Percentiles rank a stretch among this genome's conserved stretches.
These are phyloP conservation scores for Paspalum notatum DNA, from an alignment of 176 grass and related monocot species.

Conservation along the genomic window DNA sequence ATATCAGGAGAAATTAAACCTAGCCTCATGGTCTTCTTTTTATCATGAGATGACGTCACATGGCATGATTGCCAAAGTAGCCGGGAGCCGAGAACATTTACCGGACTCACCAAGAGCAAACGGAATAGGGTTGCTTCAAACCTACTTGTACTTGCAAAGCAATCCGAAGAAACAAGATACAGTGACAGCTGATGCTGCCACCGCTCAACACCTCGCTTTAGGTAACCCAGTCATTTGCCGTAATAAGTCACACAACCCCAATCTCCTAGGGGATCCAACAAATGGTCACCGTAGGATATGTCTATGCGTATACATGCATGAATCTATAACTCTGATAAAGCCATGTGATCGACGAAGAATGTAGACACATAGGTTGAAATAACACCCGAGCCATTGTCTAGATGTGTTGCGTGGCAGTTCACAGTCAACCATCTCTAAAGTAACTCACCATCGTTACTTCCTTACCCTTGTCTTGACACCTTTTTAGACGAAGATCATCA, in stretches of 20 bases:
- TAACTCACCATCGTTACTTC: no score
- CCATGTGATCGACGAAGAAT: neutral
- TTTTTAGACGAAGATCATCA: no score
- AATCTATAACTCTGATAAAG: neutral
- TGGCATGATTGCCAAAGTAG: neutral
- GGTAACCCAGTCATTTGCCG: neutral
- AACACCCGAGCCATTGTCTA: neutral
- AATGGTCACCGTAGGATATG: neutral
- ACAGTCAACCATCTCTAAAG: no score
- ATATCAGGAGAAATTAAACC: neutral
- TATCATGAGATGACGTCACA: neutral
- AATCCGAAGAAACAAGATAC: neutral
- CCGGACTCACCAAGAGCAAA: neutral
- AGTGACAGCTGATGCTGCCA: neutral
- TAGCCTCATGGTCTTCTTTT: neutral
- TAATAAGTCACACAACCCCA: neutral
- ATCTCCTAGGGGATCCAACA: neutral
- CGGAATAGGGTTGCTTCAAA: neutral
- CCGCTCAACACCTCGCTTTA: neutral
- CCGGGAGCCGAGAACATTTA: neutral
- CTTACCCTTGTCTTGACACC: no score
- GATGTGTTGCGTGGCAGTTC: no score
- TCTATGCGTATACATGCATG: neutral
- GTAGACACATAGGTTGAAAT: neutral
- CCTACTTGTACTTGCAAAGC: neutral